These are phyloP conservation scores for Kazachstania kunashirensis DNA, from an alignment of 805 yeast genomes.

Conservation along the genomic window DNA sequence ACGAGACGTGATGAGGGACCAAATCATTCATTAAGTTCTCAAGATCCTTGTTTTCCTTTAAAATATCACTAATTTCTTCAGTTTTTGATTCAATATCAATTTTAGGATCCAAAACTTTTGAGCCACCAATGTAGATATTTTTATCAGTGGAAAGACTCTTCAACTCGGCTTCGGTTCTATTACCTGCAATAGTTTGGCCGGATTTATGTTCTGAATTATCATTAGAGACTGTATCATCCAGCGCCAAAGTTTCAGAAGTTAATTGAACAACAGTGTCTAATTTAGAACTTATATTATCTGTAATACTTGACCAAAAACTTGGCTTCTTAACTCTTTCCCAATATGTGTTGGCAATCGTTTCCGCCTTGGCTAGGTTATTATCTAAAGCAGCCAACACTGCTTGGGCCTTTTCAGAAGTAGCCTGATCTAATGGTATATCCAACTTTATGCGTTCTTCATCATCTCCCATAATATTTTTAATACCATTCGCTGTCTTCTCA, in stretches of 20 bases:
- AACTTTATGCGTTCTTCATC: conserved; percentile 22
- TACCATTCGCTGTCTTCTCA: conserved; percentile 19
- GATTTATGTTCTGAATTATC: conserved; percentile 10
- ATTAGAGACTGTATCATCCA: conserved; percentile 24
- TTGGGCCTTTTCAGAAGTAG: conserved; percentile 38
- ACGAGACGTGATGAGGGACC: conserved; percentile 56
- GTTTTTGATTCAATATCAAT: conserved; percentile 39
- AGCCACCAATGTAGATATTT: conserved; percentile 32
- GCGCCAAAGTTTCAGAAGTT: conserved; percentile 4
- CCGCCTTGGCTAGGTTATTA: conserved; percentile 61
- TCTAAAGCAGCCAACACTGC: conserved; percentile 63
- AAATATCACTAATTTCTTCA: conserved; percentile 38
- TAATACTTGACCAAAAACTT: conserved; percentile 24
- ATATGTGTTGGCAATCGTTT: conserved; percentile 49
- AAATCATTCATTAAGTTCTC: conserved; percentile 45
- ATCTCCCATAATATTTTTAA: conserved; percentile 14
- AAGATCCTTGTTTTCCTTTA: conserved; percentile 43
- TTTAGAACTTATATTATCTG: conserved; percentile 14
- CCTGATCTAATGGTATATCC: conserved; percentile 18
- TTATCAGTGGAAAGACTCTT: conserved; percentile 43
- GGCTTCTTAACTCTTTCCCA: conserved; percentile 24
- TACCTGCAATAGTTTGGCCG: conserved; percentile 34
- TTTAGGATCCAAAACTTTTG: conserved; percentile 21
- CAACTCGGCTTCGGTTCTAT: conserved; percentile 56
- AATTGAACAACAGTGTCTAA: conserved; percentile 17